Evolutionary conservation across 2,329 filamentous ascomycete genomes (phyloP), one percentile per base, ranked within the genome.

Genomic region (Colletotrichum theobromicola): DNA sequence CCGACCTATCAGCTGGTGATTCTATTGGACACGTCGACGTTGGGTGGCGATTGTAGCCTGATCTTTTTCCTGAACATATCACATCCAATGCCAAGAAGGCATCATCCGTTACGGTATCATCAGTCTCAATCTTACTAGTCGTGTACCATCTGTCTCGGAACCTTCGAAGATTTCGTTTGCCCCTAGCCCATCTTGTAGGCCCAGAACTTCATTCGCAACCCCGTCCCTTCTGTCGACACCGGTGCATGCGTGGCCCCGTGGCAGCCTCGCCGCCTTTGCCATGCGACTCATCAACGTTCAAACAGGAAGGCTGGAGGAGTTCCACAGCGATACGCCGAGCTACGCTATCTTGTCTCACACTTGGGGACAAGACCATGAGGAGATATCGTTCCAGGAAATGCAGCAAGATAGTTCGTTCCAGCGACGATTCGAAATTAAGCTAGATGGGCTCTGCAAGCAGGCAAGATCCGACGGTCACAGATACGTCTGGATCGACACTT

Each of bases 161-260:
- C 2, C 6, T 13, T 34, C 12, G 4, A 13, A 13, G 32, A 34
- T 34, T 32, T 32, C 1, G 30, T 32, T 32, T 32, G 9, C 6
- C 32, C 10, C 32, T 13, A 5, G 16, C 35, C 16, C 16, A 7
- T 42, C 37, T 42, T 9, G 37, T 9, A 42, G 18, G 5, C 7
- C 7, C 30, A 32, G 30, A 46, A 21, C 4, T 46, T 13, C 10
- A 7, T 50, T 4, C 7, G 42, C 3, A 46, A 2, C 10, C 0
- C 0, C n/a, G 0, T 1, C 4, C 2, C 42, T 50, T 50, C 42
- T 12, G 5, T 21, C 42, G 42, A 50, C 2, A 4, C 2, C 3
- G n/a, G 10, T 4, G 42, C 2, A 10, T 21, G 0, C n/a, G n/a
- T 50, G 3, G 2, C 1, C 1, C n/a, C n/a, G n/a, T 50, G 42